Percentiles rank a stretch among this genome's conserved stretches.
Conservation (phyloP, 768 basidiomycete genomes). For the Suillus clintonianus region DNA sequence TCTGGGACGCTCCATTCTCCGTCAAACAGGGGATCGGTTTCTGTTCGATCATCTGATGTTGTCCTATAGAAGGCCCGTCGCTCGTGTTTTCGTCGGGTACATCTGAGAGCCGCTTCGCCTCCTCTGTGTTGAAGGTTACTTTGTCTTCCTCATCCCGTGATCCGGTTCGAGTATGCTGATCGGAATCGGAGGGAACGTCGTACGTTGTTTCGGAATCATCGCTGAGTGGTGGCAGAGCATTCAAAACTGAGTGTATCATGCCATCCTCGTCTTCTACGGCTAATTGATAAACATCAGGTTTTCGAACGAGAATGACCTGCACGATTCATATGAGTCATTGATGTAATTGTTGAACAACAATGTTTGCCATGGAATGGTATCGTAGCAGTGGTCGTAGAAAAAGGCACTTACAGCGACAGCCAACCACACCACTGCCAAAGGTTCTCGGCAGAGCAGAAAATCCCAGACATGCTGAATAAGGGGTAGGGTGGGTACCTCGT, state of each 20-base stretch:
- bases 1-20: neutral
- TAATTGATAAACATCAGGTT: constrained; percentile 61
- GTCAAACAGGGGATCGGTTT: neutral
- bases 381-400: neutral
- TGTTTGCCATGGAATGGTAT: neutral
- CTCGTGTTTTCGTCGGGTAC: neutral
- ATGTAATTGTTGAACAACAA: neutral
- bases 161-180: neutral
- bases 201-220: constrained; percentile 29
- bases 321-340: constrained; percentile 4
- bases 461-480: constrained; percentile 93
- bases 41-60: neutral
- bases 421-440: constrained; percentile 80
- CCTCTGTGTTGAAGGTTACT: neutral
- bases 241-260: constrained; percentile 78
- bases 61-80: neutral
- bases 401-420: constrained; percentile 67
- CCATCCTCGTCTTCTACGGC: constrained; percentile 75
- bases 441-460: constrained; percentile 81
- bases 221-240: constrained; percentile 58
- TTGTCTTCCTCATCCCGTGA: neutral
- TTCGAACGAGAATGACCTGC: constrained; percentile 75
- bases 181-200: constrained; percentile 25
- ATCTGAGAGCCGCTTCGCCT: neutral
- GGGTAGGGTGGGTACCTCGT: constrained; percentile 87